phyloP scores from a whole-genome alignment of 108 stramenopile species.

The Heterococcus sp. region DNA sequence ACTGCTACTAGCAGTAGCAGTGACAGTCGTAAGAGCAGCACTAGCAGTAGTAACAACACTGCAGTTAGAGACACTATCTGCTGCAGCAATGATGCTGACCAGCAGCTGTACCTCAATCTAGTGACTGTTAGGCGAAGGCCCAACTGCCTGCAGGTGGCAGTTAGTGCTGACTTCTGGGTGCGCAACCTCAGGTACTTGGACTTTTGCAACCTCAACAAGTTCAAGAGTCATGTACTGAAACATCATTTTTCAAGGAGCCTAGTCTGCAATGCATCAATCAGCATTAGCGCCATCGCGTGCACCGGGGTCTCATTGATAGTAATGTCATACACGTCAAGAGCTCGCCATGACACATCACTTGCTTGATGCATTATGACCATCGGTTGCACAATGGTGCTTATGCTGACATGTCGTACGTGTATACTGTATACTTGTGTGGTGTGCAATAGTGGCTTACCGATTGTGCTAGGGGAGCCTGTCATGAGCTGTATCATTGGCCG shows the following conservation, averaged over 20 bases:
- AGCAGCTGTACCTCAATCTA: slow-evolving; percentile 23
- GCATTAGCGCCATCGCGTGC: too few relatives aligned
- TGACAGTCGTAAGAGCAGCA: too few relatives aligned
- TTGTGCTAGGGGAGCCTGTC: slow-evolving; percentile 35
- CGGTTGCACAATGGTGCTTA: background rate
- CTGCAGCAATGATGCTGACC: slow-evolving; percentile 18
- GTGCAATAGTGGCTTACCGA: slow-evolving; percentile 3
- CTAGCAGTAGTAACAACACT: background rate
- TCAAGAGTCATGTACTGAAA: too few relatives aligned
- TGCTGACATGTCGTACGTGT: background rate
- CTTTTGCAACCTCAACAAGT: background rate
- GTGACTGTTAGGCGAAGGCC: background rate
- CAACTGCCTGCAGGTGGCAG: slow-evolving; percentile 17
- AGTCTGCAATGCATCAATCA: too few relatives aligned
- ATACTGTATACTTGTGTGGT: background rate
- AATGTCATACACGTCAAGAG: too few relatives aligned
- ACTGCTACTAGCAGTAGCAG: background rate
- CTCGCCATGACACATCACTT: too few relatives aligned
- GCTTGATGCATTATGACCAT: too few relatives aligned
- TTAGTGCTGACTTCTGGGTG: slow-evolving; percentile 37
- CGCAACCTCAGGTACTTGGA: slow-evolving; percentile 17
- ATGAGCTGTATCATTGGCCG: background rate
- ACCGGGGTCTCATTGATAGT: too few relatives aligned
- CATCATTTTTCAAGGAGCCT: too few relatives aligned
- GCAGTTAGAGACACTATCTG: slow-evolving; percentile 6